Evolutionary conservation across 768 basidiomycete species (phyloP), one percentile per base, ranked within the genome.

Genomic region (Psilocybe cubensis): DNA sequence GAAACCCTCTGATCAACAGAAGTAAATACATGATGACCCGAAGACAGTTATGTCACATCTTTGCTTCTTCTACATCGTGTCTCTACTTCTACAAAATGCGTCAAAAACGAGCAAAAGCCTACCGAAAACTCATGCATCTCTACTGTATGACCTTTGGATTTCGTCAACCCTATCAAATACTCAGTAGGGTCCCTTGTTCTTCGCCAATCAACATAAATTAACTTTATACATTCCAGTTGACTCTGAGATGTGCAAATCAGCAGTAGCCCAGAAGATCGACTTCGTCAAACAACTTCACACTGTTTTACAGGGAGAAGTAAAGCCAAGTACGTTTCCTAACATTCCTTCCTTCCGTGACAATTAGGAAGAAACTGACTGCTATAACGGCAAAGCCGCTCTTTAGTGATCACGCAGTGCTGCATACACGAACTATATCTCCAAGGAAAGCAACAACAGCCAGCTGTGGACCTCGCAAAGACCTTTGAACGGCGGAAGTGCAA

Each of bases 401-500:
- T 63, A 98, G 97, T 99, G 96, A 98, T 99, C 71, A 98, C 97
- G 0, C 96, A 98, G 70, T 99, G 97, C 72, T 96, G 89, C 69
- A 94, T 99, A 40, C 88, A 95, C 63, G 92, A 94, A 68, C 81
- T 99, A 2, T 98, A 99, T 74, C 81, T 94, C 2, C 83, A 89
- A 54, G 95, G 94, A 11, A 85, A 82, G 57, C 67, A 79, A 1
- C 82, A 83, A 27, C 95, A 98, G 68, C 74, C 83, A 0, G 84
- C 88, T 0, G 88, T 94, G 0, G 92, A 97, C 68, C 80, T 97
- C 41, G 96, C 97, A 1, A 98, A 98, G 74, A 83, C 79, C 0
- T 98, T 97, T 63, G 96, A 98, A 74, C 82, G 96, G 55, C 72
- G 97, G 62, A 94, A 91, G 74, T 99, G 97, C 70, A 98, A 98